These are phyloP conservation scores for Canavalia gladiata DNA, from an alignment of 306 rosid genomes.

Conservation along the genomic window DNA sequence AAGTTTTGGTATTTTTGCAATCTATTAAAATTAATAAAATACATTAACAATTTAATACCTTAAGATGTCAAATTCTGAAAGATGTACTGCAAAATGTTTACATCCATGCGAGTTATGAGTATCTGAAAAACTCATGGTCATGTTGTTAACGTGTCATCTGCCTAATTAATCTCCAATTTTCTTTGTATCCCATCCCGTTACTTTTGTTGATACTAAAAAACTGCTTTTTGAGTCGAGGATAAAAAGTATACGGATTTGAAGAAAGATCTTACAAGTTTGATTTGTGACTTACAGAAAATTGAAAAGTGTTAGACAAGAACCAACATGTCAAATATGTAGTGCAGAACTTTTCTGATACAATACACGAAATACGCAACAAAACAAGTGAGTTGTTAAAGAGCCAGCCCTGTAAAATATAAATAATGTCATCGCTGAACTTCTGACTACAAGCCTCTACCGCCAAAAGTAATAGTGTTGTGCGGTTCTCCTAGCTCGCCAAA, in stretches of 20 bases:
- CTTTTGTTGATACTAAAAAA: neutral
- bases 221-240: constrained; percentile 23
- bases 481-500: no score
- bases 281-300: neutral
- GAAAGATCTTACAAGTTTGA: neutral
- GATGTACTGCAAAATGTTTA: neutral
- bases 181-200: neutral
- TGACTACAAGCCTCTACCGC: no score
- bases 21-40: no score
- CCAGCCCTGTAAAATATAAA: no score
- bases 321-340: constrained; percentile 39
- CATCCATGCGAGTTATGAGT: neutral
- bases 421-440: no score
- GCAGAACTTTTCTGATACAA: constrained; percentile 7
- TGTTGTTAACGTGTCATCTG: neutral
- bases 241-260: neutral
- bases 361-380: neutral
- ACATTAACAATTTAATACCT: no score
- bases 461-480: no score
- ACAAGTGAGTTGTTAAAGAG: no score
- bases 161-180: neutral
- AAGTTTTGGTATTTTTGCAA: no score
- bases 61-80: neutral
- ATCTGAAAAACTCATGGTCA: neutral
- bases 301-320: neutral